Percentiles rank a stretch among this genome's conserved stretches.
These are phyloP conservation scores for Pythium brachiatum DNA, from an alignment of 352 stramenopile species.

Conservation along the genomic window DNA sequence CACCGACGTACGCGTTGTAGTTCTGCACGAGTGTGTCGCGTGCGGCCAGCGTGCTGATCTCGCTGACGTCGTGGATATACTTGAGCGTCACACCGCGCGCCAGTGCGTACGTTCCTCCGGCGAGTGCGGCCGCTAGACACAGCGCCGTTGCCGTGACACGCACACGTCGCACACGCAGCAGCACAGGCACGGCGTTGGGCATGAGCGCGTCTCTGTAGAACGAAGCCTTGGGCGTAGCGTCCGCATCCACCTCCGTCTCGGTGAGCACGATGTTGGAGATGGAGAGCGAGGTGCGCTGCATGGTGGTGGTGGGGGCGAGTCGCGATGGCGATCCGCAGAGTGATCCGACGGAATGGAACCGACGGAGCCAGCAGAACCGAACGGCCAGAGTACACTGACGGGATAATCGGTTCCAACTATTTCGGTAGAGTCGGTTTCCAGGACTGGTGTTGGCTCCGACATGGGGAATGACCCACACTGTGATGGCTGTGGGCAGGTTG, in stretches of 20 bases:
- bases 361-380: no score
- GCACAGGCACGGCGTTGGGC: conserved; percentile 26
- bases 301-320: not conserved
- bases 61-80: conserved; percentile 1
- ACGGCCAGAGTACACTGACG: no score
- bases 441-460: not conserved
- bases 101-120: conserved; percentile 15
- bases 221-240: conserved; percentile 23
- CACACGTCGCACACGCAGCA: conserved; percentile 22
- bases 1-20: conserved; percentile 39
- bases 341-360: not conserved
- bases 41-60: not conserved
- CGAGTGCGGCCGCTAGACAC: not conserved
- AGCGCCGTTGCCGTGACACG: conserved; percentile 7
- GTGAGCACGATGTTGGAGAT: conserved; percentile 72
- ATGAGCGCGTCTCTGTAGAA: conserved; percentile 25
- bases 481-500: not conserved
- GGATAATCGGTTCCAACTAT: not conserved
- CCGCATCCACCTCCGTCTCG: conserved; percentile 22
- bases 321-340: not conserved
- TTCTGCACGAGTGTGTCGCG: conserved; percentile 20
- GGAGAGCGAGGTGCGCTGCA: conserved; percentile 48
- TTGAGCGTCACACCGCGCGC: conserved; percentile 8
- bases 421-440: conserved; percentile 3
- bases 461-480: not conserved